Evolutionary conservation across 257 asterid species (phyloP).

Genomic region (Solanum corneliomulleri): DNA sequence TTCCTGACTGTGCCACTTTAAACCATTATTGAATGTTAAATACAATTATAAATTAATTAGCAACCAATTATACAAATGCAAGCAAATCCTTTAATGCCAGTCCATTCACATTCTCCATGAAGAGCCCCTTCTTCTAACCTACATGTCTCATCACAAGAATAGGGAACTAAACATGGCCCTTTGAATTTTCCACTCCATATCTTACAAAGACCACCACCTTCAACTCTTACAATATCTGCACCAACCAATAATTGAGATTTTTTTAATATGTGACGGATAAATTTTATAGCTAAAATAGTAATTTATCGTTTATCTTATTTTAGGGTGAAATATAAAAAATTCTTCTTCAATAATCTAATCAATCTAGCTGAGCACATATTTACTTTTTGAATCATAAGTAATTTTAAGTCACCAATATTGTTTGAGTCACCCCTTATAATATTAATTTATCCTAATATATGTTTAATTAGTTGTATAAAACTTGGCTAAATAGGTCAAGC

Average conservation of each 20-base stretch:
- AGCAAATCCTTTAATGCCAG: neutral
- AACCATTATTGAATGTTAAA: neutral
- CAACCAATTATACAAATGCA: neutral
- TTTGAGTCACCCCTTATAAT: neutral
- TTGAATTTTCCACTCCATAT: neutral
- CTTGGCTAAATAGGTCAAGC: neutral
- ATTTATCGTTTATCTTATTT: fast-evolving
- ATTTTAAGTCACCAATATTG: neutral
- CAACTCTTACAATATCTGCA: neutral
- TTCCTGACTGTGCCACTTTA: too few species aligned
- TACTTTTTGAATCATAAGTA: neutral
- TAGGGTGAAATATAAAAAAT: neutral
- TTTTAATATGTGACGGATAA: neutral
- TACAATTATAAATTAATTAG: neutral
- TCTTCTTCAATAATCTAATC: too few species aligned
- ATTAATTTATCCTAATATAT: neutral
- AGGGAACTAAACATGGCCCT: neutral
- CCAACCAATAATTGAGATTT: neutral
- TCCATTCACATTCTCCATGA: neutral
- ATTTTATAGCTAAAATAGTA: neutral
- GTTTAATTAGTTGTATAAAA: neutral
- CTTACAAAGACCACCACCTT: neutral
- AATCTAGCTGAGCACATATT: too few species aligned
- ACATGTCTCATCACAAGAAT: neutral
- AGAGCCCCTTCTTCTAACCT: neutral